Evolutionary conservation across 306 rosid species (phyloP), one percentile per base, ranked within the genome.

Genomic region (Betula pendula): DNA sequence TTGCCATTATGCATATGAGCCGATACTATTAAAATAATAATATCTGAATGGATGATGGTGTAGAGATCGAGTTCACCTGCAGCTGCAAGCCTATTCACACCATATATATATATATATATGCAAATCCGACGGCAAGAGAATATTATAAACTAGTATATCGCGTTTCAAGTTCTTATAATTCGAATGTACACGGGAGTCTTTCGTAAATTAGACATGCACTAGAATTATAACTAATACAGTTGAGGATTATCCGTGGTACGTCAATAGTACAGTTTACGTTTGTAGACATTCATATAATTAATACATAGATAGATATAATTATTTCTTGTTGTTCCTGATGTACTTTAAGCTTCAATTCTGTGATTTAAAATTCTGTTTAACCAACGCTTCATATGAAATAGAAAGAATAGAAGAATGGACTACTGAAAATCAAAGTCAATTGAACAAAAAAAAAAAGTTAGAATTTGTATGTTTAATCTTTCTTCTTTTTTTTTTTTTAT

Each of bases 401-500:
- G 16, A 55, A 8, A 22, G 31, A 22, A 75, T 14, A 29, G 25
- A 75, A 74, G 59, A 74, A 62, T 56, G 51, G 58, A 52, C 50
- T 74, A 68, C 31, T 31, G 56, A 44, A 47, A 8, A 27, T 17
- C 44, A 70, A 68, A 68, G 85, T 33, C 71, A 80, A 77, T 29
- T 69, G 63, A 79, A 76, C 74, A 82, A 27, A 24, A 33, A 49
- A 74, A n/a, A 2, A 12, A 77, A 38, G 78, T 76, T 58, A 78
- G 43, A 7, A 24, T 43, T 77, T 52, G 24, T 6, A 56, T 3
- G 68, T 20, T 58, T 8, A 81, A 40, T 40, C 8, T 24, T 48
- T 40, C 25, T 60, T 31, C 3, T 35, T 35, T 0, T 35, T 35
- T 35, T 35, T 35, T 29, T 29, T 29, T 29, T 29, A 29, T 68